Percentiles rank a stretch among this genome's conserved stretches.
phyloP scores from a whole-genome alignment of 768 basidiomycete genomes.

The Symmetrospora coprosmae region DNA sequence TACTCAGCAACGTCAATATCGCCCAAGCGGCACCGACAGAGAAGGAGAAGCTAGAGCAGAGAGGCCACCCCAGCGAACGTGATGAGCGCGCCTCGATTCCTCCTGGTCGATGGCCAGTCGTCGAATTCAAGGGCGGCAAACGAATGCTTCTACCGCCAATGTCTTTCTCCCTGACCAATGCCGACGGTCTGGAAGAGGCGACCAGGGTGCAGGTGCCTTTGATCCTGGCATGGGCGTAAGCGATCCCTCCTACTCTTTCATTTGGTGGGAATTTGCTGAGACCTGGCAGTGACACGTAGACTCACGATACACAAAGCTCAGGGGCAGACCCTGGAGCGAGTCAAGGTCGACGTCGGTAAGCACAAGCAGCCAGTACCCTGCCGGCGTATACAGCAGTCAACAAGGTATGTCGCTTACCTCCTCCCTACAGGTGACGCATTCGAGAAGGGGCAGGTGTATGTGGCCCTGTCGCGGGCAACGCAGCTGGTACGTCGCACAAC shows the following conservation, averaged over 20 bases:
- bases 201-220: neutral
- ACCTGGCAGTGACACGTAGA: too few relatives aligned
- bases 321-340: slow-evolving; percentile 86
- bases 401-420: too few relatives aligned
- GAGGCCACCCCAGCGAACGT: neutral
- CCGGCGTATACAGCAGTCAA: too few relatives aligned
- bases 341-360: slow-evolving; percentile 80
- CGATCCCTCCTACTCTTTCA: neutral
- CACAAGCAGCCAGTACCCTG: too few relatives aligned
- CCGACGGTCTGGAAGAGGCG: neutral
- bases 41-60: neutral
- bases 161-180: slow-evolving; percentile 7
- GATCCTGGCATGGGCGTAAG: slow-evolving; percentile 10
- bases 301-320: slow-evolving; percentile 96
- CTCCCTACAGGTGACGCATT: too few relatives aligned
- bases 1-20: neutral
- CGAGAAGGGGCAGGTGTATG: slow-evolving; percentile 7
- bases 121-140: slow-evolving; percentile 3
- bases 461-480: neutral
- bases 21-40: slow-evolving; percentile 15
- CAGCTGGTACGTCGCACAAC: neutral
- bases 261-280: too few relatives aligned
- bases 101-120: slow-evolving; percentile 12
- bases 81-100: neutral
- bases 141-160: slow-evolving; percentile 16